Base-by-base conservation (phyloP, 2,329 filamentous ascomycete genomes). In the Thielaviopsis ethacetica region DNA sequence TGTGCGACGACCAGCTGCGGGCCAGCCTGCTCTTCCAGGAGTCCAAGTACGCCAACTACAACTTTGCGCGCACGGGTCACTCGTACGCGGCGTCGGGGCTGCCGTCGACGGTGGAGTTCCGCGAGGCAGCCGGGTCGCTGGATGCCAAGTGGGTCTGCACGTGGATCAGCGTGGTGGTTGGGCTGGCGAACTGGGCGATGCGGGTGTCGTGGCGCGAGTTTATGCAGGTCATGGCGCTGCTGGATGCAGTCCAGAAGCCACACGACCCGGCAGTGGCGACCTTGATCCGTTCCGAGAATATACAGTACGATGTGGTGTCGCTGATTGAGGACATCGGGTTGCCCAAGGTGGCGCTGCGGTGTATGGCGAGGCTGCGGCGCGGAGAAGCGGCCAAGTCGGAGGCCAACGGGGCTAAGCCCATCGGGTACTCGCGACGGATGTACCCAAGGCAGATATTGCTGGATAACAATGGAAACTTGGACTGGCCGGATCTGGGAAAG, bases 81-180 rank as follows among this genome's bases (percentile, higher is more conserved):
- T 26, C 30, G 13, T 26, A 38, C 15, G 51, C 17, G 19, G 12
- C 26, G 3, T n/a, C 13, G 19, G 19, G 22, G 27, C n/a, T 27
- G 5, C 19, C 44, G 13, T 21, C 54, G 49, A 69, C 68, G 12
- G 21, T 75, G 53, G 72, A 74, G 65, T 69, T 70, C 56, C 70
- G 72, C 52, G 68, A 71, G 62, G 71, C 68, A 0, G 62, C 58
- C 6, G 70, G 70, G 0, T 65, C 67, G 2, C 59, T 74, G 15
- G 66, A 72, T 49, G 62, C 67, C 9, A 63, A 64, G 3, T 72
- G 68, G 69, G 64, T 72, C 24, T 55, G 58, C 1, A 62, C 59
- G 2, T 75, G 71, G 71, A 62, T 63, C 15, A 62, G 62, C 19
- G 66, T 74, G 49, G 70, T 69, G 50, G 63, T 66, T 15, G 68